phyloP scores from a whole-genome alignment of 352 stramenopile species.

The Phytophthora sansomeana region DNA sequence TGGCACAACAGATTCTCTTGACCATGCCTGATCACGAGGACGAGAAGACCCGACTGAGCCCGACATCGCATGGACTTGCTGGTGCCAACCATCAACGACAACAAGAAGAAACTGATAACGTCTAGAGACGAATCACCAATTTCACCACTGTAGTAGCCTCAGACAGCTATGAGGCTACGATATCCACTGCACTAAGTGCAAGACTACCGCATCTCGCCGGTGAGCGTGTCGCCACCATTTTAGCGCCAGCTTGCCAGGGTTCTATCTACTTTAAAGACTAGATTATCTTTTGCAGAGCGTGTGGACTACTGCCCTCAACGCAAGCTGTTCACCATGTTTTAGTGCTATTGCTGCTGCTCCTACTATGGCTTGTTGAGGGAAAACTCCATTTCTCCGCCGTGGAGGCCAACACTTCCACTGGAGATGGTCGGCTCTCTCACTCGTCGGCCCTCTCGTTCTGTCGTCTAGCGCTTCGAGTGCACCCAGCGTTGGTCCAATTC shows the following conservation, averaged over 20 bases:
- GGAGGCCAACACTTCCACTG: constrained; percentile 1
- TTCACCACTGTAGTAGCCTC: constrained; percentile 15
- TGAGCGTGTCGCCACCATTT: not conserved
- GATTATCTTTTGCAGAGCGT: constrained; percentile 37
- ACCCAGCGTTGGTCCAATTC: constrained; percentile 20
- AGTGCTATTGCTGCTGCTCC: constrained; percentile 26
- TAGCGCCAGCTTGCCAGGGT: constrained; percentile 5
- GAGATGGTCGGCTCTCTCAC: constrained; percentile 6
- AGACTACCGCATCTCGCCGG: not conserved
- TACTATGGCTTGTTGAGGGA: constrained; percentile 29
- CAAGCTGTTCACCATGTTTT: constrained; percentile 36
- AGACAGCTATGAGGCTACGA: constrained; percentile 21
- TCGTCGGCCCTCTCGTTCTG: constrained; percentile 8
- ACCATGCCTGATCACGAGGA: constrained; percentile 62
- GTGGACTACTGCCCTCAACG: constrained; percentile 28
- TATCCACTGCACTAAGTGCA: constrained; percentile 17
- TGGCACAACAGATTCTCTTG: constrained; percentile 63
- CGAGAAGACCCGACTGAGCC: constrained; percentile 39
- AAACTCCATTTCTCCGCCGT: constrained; percentile 5
- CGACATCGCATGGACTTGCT: constrained; percentile 12
- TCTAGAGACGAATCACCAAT: constrained; percentile 21
- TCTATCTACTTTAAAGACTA: constrained; percentile 37
- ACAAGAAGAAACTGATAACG: constrained; percentile 9
- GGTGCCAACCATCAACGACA: constrained; percentile 13
- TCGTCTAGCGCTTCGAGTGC: constrained; percentile 21